Percentiles rank a stretch among this genome's conserved stretches.
Conservation (phyloP, 768 basidiomycete species). For the Porphyrellus cyaneotinctus region DNA sequence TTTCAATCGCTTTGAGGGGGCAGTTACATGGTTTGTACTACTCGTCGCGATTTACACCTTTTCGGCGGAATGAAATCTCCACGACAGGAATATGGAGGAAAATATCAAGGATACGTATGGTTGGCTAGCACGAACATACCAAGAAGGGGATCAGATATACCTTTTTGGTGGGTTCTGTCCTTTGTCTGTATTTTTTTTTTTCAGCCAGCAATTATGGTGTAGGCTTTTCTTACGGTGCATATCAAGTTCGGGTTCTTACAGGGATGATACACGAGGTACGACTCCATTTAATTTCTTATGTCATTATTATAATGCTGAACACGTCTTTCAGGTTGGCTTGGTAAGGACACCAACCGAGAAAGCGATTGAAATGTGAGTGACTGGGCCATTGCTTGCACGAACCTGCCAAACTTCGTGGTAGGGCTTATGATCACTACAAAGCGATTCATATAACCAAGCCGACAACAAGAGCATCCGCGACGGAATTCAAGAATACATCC, state of each 20-base stretch:
- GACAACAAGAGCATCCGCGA: slow-evolving; percentile 5
- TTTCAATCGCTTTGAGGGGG: not conserved
- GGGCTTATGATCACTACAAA: slow-evolving; percentile 4
- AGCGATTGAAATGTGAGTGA: slow-evolving; percentile 8
- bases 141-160: slow-evolving; percentile 28
- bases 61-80: too few relatives aligned
- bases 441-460: not conserved
- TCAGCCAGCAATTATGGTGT: not conserved
- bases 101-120: slow-evolving; percentile 2
- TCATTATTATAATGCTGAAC: not conserved
- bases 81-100: not conserved
- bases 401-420: not conserved
- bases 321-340: not conserved
- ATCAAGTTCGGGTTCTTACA: slow-evolving; percentile 36
- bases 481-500: slow-evolving; percentile 40
- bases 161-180: slow-evolving; percentile 30
- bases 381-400: not conserved
- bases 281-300: too few relatives aligned
- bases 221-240: slow-evolving; percentile 45
- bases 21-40: not conserved
- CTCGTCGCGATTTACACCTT: too few relatives aligned
- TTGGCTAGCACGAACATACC: not conserved
- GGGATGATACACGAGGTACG: slow-evolving; percentile 38
- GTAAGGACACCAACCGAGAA: slow-evolving; percentile 16
- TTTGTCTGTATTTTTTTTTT: not conserved